phyloP scores from a whole-genome alignment of 345 rosid genomes.

The Camelina neglecta region DNA sequence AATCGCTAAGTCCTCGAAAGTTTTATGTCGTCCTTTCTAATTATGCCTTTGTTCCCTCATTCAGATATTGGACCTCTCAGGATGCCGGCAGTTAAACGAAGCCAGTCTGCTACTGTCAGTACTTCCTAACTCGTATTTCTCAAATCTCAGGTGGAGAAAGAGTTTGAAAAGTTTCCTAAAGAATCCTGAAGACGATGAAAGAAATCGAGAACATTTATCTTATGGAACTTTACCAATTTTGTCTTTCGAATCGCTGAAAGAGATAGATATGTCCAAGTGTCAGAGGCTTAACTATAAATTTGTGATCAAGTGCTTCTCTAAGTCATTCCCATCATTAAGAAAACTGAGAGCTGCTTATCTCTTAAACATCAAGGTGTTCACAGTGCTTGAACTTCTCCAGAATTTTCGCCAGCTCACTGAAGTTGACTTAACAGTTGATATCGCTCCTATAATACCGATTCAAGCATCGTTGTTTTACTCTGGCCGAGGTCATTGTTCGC shows the following conservation, averaged over 20 bases:
- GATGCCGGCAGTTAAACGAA: conserved; percentile 66
- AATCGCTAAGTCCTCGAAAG: conserved; percentile 19
- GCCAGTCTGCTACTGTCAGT: conserved; percentile 55
- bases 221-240: conserved; percentile 41
- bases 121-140: conserved; percentile 48
- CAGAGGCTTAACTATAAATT: conserved; percentile 56
- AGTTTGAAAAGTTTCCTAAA: conserved; percentile 39
- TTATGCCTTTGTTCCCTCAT: conserved; percentile 26
- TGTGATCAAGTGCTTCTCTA: conserved; percentile 61
- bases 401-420: conserved; percentile 56
- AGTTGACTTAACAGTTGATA: conserved; percentile 73
- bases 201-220: conserved; percentile 39
- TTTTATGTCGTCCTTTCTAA: conserved; percentile 12
- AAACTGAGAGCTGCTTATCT: conserved; percentile 75
- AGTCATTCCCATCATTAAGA: conserved; percentile 69
- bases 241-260: conserved; percentile 58
- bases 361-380: conserved; percentile 56
- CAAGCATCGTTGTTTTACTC: conserved; percentile 54
- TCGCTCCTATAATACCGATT: conserved; percentile 52
- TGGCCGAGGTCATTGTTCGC: conserved; percentile 12
- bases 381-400: conserved; percentile 50
- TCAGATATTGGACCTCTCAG: conserved; percentile 73
- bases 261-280: conserved; percentile 76
- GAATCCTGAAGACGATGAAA: conserved; percentile 42
- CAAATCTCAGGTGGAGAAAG: conserved; percentile 43